Conservation (phyloP, 2,329 filamentous ascomycete genomes). For the Emericellopsis atlantica region DNA sequence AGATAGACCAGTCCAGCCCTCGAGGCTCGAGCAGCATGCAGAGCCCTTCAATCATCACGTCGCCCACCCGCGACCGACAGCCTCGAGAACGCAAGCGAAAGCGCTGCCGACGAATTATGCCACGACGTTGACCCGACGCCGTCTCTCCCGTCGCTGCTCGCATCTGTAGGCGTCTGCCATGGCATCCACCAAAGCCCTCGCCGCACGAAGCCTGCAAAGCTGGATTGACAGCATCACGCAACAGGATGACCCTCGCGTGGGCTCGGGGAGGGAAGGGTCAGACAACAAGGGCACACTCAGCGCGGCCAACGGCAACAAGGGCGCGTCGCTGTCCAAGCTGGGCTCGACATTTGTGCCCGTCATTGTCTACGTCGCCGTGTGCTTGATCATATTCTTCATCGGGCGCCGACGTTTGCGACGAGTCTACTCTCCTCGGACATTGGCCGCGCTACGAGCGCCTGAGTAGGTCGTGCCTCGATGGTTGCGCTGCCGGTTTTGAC, state of each 20-base stretch:
- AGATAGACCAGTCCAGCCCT: too few species aligned
- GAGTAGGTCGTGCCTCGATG: constrained; percentile 15
- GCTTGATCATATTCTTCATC: constrained; percentile 34
- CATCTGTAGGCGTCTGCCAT: too few species aligned
- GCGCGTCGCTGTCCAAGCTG: constrained; percentile 20
- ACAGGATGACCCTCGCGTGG: constrained; percentile 17
- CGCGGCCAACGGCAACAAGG: constrained; percentile 16
- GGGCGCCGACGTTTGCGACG: constrained; percentile 33
- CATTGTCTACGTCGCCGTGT: constrained; percentile 34
- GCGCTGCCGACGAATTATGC: too few species aligned
- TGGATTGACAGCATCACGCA: not conserved
- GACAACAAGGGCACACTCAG: constrained; percentile 19
- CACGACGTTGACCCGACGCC: too few species aligned
- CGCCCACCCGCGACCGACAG: too few species aligned
- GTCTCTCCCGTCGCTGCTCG: too few species aligned
- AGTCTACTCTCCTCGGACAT: constrained; percentile 41
- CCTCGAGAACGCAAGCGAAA: too few species aligned
- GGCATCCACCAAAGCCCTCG: not conserved
- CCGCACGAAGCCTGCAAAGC: not conserved
- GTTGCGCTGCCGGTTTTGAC: not conserved
- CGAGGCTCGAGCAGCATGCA: too few species aligned
- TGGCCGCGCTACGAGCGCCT: constrained; percentile 32
- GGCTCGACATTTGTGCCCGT: constrained; percentile 42
- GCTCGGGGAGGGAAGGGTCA: constrained; percentile 19
- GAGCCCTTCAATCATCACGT: too few species aligned